phyloP scores from a whole-genome alignment of 2,329 filamentous ascomycete species.

The Acrocalymma vagum region DNA sequence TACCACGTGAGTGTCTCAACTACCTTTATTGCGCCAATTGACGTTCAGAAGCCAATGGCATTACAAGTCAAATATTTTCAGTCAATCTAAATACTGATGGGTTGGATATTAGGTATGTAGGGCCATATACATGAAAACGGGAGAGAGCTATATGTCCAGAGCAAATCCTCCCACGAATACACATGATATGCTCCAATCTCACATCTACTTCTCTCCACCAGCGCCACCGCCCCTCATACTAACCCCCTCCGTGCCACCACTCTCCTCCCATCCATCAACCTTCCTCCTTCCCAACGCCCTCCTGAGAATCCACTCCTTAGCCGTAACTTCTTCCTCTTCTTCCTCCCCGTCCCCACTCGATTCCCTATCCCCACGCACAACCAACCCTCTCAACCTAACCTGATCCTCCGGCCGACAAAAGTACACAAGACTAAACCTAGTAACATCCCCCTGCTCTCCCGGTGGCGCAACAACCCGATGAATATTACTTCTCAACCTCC shows the following conservation, averaged over 20 bases:
- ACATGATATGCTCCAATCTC: no score
- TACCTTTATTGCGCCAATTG: no score
- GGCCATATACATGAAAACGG: no score
- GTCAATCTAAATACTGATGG: no score
- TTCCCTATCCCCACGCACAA: constrained; percentile 33
- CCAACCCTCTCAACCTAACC: constrained; percentile 34
- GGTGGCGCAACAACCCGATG: constrained; percentile 62
- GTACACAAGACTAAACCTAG: constrained; percentile 63
- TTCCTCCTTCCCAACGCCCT: constrained; percentile 48
- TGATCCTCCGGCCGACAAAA: constrained; percentile 58
- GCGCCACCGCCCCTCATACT: constrained; percentile 16
- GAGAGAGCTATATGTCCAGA: no score
- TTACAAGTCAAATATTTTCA: no score
- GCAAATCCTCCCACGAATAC: no score
- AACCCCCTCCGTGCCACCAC: constrained; percentile 42
- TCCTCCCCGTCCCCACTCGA: no score
- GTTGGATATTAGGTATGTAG: no score
- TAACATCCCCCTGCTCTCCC: constrained; percentile 49
- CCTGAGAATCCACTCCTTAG: constrained; percentile 55
- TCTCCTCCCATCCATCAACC: constrained; percentile 37
- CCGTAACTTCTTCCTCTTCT: constrained; percentile 43
- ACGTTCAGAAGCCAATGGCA: no score
- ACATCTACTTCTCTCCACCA: no score
- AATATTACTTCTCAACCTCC: constrained; percentile 50
- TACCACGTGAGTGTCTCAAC: no score